These are phyloP conservation scores for Helminthosporium solani DNA, from an alignment of 2,329 filamentous ascomycete species.

Conservation along the genomic window DNA sequence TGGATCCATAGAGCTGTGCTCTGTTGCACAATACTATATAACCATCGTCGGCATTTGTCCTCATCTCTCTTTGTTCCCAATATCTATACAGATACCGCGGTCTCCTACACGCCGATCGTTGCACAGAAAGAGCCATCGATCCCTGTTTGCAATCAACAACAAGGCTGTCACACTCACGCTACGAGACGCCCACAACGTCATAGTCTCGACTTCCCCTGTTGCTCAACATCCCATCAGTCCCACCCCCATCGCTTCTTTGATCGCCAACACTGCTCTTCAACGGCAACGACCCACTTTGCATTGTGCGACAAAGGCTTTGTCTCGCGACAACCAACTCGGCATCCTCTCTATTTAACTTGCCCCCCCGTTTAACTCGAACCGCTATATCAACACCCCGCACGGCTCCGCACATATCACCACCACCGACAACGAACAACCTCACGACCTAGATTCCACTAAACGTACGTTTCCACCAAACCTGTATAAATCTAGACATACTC, in stretches of 20 bases:
- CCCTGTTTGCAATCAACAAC: conserved; percentile 15
- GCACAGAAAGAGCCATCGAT: conserved; percentile 21
- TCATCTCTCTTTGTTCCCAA: conserved; percentile 10
- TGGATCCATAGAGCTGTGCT: conserved; percentile 3
- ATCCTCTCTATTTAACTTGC: background rate
- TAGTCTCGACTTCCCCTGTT: conserved; percentile 10
- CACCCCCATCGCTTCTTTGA: conserved; percentile 5
- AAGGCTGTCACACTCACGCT: conserved; percentile 19
- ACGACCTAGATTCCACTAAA: background rate
- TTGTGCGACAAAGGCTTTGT: conserved; percentile 3
- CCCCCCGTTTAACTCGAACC: background rate
- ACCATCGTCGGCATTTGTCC: conserved; percentile 4
- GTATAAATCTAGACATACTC: conserved; percentile 1
- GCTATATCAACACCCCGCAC: background rate
- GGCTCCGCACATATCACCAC: background rate
- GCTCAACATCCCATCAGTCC: background rate
- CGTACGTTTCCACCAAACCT: conserved; percentile 9
- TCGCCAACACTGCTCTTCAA: background rate
- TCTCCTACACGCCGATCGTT: conserved; percentile 22
- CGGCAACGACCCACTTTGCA: background rate
- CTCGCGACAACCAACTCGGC: background rate
- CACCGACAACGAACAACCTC: background rate
- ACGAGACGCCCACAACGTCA: conserved; percentile 20
- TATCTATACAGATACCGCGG: conserved; percentile 5
- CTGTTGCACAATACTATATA: conserved; percentile 11